These are phyloP conservation scores for Zizania palustris DNA, from an alignment of 202 grass and related monocot species.

Conservation along the genomic window DNA sequence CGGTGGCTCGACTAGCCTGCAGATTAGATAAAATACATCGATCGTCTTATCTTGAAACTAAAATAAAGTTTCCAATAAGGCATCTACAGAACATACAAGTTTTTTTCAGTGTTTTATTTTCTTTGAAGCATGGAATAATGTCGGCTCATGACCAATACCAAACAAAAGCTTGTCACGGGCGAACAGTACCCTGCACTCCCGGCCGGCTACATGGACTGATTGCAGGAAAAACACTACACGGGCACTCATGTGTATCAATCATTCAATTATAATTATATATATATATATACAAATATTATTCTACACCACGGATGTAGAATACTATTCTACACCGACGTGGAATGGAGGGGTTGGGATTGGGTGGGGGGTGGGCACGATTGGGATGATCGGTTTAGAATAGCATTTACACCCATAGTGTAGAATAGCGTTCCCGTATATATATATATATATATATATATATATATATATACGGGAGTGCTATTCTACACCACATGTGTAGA, in stretches of 20 bases:
- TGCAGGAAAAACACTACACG: constrained; percentile 44
- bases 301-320: too few relatives aligned
- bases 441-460: too few relatives aligned
- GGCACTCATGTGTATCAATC: constrained; percentile 29
- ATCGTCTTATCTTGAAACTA: neutral
- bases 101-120: constrained; percentile 4
- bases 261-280: neutral
- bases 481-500: too few relatives aligned
- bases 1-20: too few relatives aligned
- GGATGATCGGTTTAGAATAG: too few relatives aligned
- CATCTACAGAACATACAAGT: neutral
- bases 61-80: neutral
- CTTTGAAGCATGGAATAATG: constrained; percentile 49
- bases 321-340: too few relatives aligned
- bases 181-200: constrained; percentile 46
- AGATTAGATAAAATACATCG: neutral
- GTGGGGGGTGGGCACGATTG: too few relatives aligned
- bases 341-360: too few relatives aligned
- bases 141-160: constrained; percentile 45
- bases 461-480: too few relatives aligned
- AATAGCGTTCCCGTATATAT: too few relatives aligned
- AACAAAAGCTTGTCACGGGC: constrained; percentile 55
- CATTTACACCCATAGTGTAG: too few relatives aligned
- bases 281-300: too few relatives aligned
- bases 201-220: constrained; percentile 48